Conservation (phyloP, 257 asterid species). For the Parsonsia alboflavescens region DNA sequence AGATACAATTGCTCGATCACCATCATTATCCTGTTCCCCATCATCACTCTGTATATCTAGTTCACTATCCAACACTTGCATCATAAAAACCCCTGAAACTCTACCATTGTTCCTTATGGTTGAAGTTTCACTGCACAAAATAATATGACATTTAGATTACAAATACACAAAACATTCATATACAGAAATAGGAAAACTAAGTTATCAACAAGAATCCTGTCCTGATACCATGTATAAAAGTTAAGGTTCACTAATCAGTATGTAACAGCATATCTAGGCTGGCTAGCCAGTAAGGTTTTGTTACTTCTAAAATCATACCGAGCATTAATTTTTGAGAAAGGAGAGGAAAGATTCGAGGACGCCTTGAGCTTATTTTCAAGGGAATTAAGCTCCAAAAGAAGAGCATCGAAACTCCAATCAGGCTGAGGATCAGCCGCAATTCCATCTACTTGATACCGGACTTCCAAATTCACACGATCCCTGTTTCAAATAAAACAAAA, state of each 20-base stretch:
- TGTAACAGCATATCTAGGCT: background rate
- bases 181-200: slow-evolving; percentile 9
- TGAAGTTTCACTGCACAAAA: slow-evolving; percentile 34
- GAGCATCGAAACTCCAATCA: slow-evolving; percentile 71
- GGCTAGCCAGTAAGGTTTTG: background rate
- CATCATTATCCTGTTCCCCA: slow-evolving; percentile 32
- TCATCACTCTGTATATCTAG: slow-evolving; percentile 25
- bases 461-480: slow-evolving; percentile 47
- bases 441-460: slow-evolving; percentile 47
- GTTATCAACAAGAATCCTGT: background rate
- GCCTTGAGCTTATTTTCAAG: slow-evolving; percentile 41
- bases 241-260: background rate
- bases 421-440: slow-evolving; percentile 71
- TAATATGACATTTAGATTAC: background rate
- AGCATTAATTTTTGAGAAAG: slow-evolving; percentile 44
- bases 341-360: slow-evolving; percentile 28
- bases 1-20: slow-evolving; percentile 23
- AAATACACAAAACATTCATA: background rate
- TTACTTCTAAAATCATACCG: slow-evolving; percentile 30
- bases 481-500: slow-evolving; percentile 27
- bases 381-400: slow-evolving; percentile 53
- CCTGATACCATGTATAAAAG: background rate
- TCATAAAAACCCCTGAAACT: slow-evolving; percentile 42
- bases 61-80: slow-evolving; percentile 47
- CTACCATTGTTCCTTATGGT: slow-evolving; percentile 30